Evolutionary conservation across 176 grass and related monocot species (phyloP).

Genomic region (Thalia dealbata): DNA sequence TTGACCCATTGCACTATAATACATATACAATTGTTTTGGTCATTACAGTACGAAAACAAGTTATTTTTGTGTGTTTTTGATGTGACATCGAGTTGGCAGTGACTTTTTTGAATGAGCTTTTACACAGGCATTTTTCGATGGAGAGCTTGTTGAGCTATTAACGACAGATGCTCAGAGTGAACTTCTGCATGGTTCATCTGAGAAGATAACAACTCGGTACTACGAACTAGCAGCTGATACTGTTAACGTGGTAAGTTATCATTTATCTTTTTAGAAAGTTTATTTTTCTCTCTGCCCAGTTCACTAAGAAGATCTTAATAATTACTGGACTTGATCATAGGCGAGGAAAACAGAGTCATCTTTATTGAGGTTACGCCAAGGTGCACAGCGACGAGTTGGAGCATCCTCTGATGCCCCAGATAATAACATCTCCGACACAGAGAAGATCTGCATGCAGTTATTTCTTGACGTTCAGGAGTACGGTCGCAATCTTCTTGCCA

Average conservation of each 20-base stretch:
- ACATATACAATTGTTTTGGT: no score
- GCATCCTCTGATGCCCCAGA: constrained; percentile 72
- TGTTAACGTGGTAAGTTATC: constrained; percentile 73
- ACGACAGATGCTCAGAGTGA: constrained; percentile 56
- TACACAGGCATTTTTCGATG: constrained; percentile 74
- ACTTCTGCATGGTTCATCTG: constrained; percentile 41
- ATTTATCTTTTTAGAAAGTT: constrained; percentile 4
- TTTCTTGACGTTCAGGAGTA: constrained; percentile 99
- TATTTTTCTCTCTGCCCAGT: background rate
- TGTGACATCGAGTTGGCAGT: constrained; percentile 8
- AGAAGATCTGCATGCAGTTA: constrained; percentile 99
- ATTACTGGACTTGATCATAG: constrained; percentile 33
- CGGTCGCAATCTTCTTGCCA: constrained; percentile 52
- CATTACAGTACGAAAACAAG: no score
- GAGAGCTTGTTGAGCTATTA: constrained; percentile 45
- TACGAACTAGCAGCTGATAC: constrained; percentile 80
- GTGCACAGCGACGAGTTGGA: constrained; percentile 77
- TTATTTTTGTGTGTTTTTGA: background rate
- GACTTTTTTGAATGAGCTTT: constrained; percentile 8
- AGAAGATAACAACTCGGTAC: constrained; percentile 74
- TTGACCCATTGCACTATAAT: no score
- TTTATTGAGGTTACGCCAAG: constrained; percentile 84
- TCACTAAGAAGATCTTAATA: background rate
- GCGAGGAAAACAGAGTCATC: constrained; percentile 89
- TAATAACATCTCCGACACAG: constrained; percentile 84